Base-by-base conservation (phyloP, 768 basidiomycete genomes). In the Lactarius akahatsu region DNA sequence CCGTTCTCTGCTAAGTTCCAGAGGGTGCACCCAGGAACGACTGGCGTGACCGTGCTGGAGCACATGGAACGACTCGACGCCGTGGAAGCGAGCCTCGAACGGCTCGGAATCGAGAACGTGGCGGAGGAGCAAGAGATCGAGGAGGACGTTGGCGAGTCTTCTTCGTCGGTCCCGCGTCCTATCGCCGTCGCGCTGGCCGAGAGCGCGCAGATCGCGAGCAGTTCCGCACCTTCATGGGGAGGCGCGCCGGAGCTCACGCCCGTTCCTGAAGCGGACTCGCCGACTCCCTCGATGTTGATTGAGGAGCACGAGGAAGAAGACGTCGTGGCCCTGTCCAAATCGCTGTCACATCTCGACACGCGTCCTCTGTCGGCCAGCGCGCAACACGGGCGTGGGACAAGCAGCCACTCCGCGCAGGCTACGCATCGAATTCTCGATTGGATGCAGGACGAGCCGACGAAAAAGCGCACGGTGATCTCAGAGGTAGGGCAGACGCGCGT, bases 1-100 rank as follows among this genome's bases (percentile, higher is more conserved):
- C 90, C 91, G 4, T 92, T 94, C 74, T 86, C 87, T 15, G 84
- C 87, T n/a, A 93, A 92, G 77, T 90, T 91, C 76, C 86, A 89
- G 73, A 84, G 87, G 57, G 87, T 93, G 40, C 90, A 92, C 73
- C 91, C 91, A 56, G 91, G 90, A 43, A 92, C 91, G 34, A 94
- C 91, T 0, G 93, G 93, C 13, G 92, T 94, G 30, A 89, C 86
- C 11, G 88, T 94, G 57, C 81, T 95, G 43, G 90, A 92, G 72
- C 92, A 94, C 70, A 81, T 95, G 70, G 93, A 95, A 73, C 86
- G 90, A 56, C 77, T 95, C 56, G 93, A 95, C 73, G 88, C 85
- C 18, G 90, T 91, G 20, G 91, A 93, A 70, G 89, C 90, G 9
- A 86, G 90, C 69, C 74, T 92, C 66, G 87, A 91, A 72, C 80